Evolutionary conservation across 352 stramenopile genomes (phyloP), one percentile per base, ranked within the genome.

Genomic region (Pythium sp.): DNA sequence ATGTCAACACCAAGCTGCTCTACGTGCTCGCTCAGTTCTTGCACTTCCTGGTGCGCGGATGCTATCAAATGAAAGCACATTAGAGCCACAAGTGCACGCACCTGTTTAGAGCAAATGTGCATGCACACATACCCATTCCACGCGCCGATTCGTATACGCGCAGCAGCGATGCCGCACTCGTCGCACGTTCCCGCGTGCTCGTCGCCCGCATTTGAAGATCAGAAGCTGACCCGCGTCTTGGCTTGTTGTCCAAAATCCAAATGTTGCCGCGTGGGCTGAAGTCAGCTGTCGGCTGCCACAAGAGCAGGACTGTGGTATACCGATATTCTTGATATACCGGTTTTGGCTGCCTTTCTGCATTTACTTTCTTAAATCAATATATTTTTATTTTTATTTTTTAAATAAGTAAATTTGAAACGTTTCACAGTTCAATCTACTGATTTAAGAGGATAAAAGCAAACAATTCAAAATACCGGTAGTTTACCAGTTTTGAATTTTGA

Each of bases 221-320:
- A 63, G 3, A 60, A 61, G 55, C 20, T 47, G 26, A 30, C n/a
- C 43, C 60, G 60, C 60, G 58, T 58, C 34, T 20, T 46, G 46
- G 8, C 6, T 14, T 11, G 28, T 47, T 32, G 14, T n/a, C 7
- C 18, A 9, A 1, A 28, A 65, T 58, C 60, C 41, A 65, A 65
- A 65, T 62, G 57, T 30, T 64, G 59, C 59, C 60, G 60, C 60
- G 60, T 58, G 59, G 57, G 57, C 57, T 60, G 55, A 38, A 59
- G 54, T 47, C 41, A 47, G 1, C 5, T 6, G 41, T 47, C 41
- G 15, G 41, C 41, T 47, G 34, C 34, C 34, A 38, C 8, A 38
- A 2, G 8, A 38, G 34, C 8, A 38, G 3, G 7, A 38, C 34
- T 38, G 5, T 47, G 15, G 14, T 8, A 7, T 20, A 47, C 6